A percentile compares a stretch with the other conserved stretches of the same genome.
Conservation (phyloP, 1,139 yeast species). For the Chernovozyma aurita region DNA sequence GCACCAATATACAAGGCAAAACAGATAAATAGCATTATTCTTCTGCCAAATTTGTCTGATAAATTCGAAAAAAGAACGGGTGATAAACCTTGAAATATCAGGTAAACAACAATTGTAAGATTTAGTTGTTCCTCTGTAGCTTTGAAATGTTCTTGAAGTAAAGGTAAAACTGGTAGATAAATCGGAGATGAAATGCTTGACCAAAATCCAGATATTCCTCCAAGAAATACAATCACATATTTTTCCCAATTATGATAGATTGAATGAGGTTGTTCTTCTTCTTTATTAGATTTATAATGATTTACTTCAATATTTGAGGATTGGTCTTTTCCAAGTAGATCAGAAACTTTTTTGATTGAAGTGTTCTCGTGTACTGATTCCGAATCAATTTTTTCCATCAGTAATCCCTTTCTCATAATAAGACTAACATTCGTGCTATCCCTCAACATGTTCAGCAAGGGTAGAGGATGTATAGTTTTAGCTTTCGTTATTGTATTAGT, state of each 20-base stretch:
- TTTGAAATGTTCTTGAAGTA: constrained; percentile 44
- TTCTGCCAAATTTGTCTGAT: constrained; percentile 62
- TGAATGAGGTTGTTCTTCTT: constrained; percentile 6
- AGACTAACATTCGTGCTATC: not conserved
- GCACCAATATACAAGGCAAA: constrained; percentile 50
- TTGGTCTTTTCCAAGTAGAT: not conserved
- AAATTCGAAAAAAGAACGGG: constrained; percentile 59
- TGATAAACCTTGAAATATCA: constrained; percentile 60
- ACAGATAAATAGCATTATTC: constrained; percentile 55
- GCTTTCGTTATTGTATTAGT: not conserved
- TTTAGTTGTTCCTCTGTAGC: constrained; percentile 53
- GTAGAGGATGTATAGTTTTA: constrained; percentile 1
- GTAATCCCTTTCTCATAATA: not conserved
- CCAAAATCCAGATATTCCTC: constrained; percentile 37
- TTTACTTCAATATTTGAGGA: not conserved
- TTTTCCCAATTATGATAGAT: constrained; percentile 8
- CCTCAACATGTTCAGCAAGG: not conserved
- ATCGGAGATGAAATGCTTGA: constrained; percentile 62
- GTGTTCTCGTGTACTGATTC: not conserved
- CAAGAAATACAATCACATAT: constrained; percentile 11
- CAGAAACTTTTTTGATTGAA: not conserved
- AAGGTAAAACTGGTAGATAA: constrained; percentile 61
- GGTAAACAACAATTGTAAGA: constrained; percentile 61
- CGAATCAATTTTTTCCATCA: not conserved
- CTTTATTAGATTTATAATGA: not conserved